These are phyloP conservation scores for Epichloe bromicola DNA, from an alignment of 2,329 filamentous ascomycete genomes.

Conservation along the genomic window DNA sequence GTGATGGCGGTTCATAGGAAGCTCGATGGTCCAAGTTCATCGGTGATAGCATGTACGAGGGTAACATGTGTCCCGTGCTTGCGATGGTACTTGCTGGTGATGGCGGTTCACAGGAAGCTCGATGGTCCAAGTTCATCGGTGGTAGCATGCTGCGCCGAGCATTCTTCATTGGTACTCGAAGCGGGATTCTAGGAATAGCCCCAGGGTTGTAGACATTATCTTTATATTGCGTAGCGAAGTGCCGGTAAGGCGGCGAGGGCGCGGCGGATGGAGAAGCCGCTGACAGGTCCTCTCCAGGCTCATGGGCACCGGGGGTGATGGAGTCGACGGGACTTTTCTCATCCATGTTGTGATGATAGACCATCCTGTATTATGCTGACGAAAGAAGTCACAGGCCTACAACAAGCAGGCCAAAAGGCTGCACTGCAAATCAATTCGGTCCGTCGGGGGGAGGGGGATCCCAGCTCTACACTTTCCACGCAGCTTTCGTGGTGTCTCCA, in stretches of 20 bases:
- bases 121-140: not conserved
- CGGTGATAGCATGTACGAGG: not conserved
- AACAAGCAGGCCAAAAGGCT: no score
- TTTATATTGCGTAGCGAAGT: conserved; percentile 25
- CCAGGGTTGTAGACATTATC: conserved; percentile 8
- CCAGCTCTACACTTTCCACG: not conserved
- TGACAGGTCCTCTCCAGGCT: conserved; percentile 6
- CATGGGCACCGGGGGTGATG: not conserved
- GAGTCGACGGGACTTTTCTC: not conserved
- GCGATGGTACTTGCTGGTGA: conserved; percentile 10
- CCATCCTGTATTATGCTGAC: not conserved
- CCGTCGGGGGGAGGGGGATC: not conserved
- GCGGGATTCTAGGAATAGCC: conserved; percentile 12
- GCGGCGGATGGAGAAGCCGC: conserved; percentile 15
- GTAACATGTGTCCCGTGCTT: conserved; percentile 6
- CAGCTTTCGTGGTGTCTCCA: not conserved
- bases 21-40: not conserved
- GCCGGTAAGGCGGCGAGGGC: conserved; percentile 16
- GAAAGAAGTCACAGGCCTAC: not conserved
- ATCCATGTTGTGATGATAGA: not conserved
- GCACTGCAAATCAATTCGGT: no score
- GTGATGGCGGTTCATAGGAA: conserved; percentile 13
- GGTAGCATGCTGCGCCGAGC: conserved; percentile 11
- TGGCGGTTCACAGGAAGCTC: conserved; percentile 12
- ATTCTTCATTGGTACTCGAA: conserved; percentile 19